Percentiles rank a stretch among this genome's conserved stretches.
phyloP scores from a whole-genome alignment of 2,329 filamentous ascomycete genomes.

The Sporothrix brunneoviolacea region DNA sequence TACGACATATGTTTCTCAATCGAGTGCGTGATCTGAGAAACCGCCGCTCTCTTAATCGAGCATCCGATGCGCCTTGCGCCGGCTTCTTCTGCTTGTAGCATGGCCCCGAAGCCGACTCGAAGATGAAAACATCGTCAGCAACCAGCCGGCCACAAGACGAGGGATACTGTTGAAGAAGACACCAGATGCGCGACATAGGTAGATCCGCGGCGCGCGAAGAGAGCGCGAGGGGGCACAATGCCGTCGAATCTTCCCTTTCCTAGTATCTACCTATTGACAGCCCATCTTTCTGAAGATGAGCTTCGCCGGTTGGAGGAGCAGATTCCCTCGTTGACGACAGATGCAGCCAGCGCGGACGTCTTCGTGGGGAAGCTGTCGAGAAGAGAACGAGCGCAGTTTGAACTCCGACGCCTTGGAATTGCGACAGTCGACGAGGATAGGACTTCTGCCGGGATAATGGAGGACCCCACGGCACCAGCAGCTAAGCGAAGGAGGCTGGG shows the following conservation, averaged over 20 bases:
- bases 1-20: no score
- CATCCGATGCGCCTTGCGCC: no score
- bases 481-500: constrained; percentile 8
- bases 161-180: neutral
- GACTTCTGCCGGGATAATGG: neutral
- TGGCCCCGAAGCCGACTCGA: neutral
- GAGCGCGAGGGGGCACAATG: neutral
- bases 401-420: constrained; percentile 64
- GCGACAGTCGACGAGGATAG: constrained; percentile 42
- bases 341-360: constrained; percentile 64
- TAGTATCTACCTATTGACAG: constrained; percentile 65
- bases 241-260: constrained; percentile 38
- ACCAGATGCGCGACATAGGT: neutral
- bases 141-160: neutral
- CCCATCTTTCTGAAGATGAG: constrained; percentile 59
- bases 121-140: neutral
- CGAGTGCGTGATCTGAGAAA: no score
- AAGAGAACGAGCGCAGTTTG: constrained; percentile 65
- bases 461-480: constrained; percentile 11
- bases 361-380: constrained; percentile 67
- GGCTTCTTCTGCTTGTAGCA: no score
- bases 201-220: no score
- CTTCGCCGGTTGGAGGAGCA: constrained; percentile 58
- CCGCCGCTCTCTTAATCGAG: no score
- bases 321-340: constrained; percentile 61